Conservation (phyloP, 2,329 filamentous ascomycete genomes). For the Exophiala oligosperma region DNA sequence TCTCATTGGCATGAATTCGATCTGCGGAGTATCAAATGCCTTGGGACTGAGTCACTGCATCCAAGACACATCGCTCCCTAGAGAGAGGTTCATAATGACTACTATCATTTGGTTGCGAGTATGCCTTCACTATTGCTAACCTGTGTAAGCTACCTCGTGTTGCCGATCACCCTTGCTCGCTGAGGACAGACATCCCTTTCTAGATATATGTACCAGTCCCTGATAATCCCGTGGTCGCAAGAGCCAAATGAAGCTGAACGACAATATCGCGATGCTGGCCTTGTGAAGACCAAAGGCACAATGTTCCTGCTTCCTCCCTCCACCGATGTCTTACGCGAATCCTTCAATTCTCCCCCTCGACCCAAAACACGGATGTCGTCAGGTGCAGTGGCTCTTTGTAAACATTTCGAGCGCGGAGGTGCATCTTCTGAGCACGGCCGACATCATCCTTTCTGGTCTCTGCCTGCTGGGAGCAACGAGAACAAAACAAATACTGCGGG, state of each 20-base stretch:
- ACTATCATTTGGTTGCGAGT: no score
- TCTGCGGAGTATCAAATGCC: no score
- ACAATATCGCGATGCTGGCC: slow-evolving; percentile 21
- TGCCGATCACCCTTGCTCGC: no score
- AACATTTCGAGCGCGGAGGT: slow-evolving; percentile 29
- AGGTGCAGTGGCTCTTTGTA: slow-evolving; percentile 30
- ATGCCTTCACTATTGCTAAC: no score
- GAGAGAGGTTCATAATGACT: no score
- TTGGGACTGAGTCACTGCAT: no score
- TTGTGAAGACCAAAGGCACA: slow-evolving; percentile 28
- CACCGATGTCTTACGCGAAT: slow-evolving; percentile 15
- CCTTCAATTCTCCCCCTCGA: slow-evolving; percentile 27
- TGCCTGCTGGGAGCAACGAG: slow-evolving; percentile 28
- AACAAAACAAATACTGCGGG: slow-evolving; percentile 27
- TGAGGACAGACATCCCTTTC: no score
- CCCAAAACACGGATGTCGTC: slow-evolving; percentile 28
- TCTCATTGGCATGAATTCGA: no score
- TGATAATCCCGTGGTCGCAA: slow-evolving; percentile 25
- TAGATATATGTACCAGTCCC: slow-evolving; percentile 22
- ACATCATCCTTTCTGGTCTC: slow-evolving; percentile 27
- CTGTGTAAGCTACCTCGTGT: no score
- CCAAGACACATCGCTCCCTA: no score
- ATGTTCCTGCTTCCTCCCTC: slow-evolving; percentile 29
- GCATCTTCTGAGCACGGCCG: slow-evolving; percentile 25
- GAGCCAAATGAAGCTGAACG: slow-evolving; percentile 16